Conservation (phyloP, 306 rosid species). For the Alnus rubra region DNA sequence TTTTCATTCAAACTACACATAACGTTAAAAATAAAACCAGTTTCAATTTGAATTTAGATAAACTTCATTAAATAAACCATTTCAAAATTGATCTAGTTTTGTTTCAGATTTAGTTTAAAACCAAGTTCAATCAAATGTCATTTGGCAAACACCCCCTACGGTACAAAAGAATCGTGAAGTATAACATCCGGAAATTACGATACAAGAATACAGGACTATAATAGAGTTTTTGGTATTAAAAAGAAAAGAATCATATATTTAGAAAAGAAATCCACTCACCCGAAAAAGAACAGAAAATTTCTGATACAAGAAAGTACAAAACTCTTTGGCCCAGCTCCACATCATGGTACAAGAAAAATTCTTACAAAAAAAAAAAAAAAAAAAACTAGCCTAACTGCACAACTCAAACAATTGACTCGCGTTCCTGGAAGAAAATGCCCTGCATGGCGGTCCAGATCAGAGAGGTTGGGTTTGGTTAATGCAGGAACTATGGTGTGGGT, state of each 20-base stretch:
- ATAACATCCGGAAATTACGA: neutral
- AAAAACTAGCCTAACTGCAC: neutral
- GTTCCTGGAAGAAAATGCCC: neutral
- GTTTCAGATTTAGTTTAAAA: neutral
- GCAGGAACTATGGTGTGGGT: neutral
- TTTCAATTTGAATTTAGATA: no score
- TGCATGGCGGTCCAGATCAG: neutral
- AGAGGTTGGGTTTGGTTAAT: neutral
- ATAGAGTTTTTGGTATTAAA: no score
- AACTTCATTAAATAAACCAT: no score
- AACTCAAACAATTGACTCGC: neutral
- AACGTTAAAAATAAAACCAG: no score
- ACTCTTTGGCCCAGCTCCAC: neutral
- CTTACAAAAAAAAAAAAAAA: neutral
- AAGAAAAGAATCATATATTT: neutral
- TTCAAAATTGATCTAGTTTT: no score
- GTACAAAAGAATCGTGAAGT: neutral
- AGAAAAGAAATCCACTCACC: neutral
- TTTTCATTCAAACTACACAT: neutral
- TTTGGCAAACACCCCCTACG: neutral
- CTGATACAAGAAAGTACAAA: neutral
- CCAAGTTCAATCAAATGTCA: neutral
- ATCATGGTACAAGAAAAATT: slow-evolving; percentile 7
- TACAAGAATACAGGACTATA: neutral
- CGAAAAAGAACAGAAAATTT: neutral